phyloP scores from a whole-genome alignment of 495 filamentous ascomycete species.

The Trichoderma virens region DNA sequence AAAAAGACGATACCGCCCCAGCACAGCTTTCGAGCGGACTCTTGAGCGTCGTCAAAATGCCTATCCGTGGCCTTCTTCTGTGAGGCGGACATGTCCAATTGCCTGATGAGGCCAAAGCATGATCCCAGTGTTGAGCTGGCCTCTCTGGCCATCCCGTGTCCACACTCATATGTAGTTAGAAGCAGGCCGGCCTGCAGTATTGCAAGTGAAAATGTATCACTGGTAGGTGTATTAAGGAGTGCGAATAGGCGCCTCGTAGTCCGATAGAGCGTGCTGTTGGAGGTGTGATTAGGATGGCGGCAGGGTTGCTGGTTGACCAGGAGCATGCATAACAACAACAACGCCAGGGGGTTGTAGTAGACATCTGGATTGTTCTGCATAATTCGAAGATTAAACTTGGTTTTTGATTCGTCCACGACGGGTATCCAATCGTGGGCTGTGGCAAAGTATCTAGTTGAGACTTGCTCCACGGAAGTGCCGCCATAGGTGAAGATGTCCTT shows the following conservation, averaged over 20 bases:
- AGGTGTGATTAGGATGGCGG: background rate
- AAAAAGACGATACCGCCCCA: background rate
- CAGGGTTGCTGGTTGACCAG: background rate
- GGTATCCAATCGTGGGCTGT: background rate
- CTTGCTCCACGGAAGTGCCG: background rate
- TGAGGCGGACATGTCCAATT: background rate
- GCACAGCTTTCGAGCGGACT: background rate
- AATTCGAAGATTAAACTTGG: too few species aligned
- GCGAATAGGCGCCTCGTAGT: background rate
- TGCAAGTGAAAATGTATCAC: background rate
- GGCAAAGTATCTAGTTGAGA: background rate
- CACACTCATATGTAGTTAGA: background rate
- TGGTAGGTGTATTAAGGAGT: background rate
- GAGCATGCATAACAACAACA: background rate
- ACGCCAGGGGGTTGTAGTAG: background rate
- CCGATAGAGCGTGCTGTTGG: background rate
- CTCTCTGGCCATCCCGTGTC: background rate
- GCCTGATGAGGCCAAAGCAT: background rate
- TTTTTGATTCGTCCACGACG: background rate
- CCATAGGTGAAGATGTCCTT: constrained; percentile 1
- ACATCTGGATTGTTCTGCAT: background rate
- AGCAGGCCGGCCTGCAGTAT: background rate
- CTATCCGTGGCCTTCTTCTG: background rate
- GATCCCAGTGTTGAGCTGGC: background rate
- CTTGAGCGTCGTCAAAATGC: background rate